Base-by-base conservation (phyloP, 2,329 filamentous ascomycete genomes). In the Trichoderma harzianum region DNA sequence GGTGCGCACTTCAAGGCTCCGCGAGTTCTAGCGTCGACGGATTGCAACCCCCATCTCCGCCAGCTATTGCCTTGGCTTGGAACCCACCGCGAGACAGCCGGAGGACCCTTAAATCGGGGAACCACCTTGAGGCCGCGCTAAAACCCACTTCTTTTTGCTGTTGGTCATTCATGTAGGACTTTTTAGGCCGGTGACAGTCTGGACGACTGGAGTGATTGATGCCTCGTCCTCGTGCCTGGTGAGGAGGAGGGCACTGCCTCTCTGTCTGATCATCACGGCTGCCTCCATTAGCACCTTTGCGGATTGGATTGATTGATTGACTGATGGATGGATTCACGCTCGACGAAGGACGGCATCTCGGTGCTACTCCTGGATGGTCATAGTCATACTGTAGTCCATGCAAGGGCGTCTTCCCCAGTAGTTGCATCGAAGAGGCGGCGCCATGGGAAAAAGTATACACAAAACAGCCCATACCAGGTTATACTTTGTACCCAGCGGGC, bases 161-260 rank as follows among this genome's bases (percentile, higher is more conserved):
- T 36, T 68, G 65, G 65, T 68, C 66, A 69, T 69, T 61, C 34
- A 47, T 18, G 51, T 68, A 69, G 66, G 66, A 69, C 66, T 69
- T 69, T 47, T 60, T 47, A 26, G 36, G 55, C 65, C 5, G 30
- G 53, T 26, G 24, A n/a, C 34, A 14, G n/a, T 10, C 34, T 32
- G n/a, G 55, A 8, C 5, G 21, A 58, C 57, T 43, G 30, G 11
- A 36, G 30, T n/a, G 39, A 43, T 43, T 43, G 39, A 43, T 43
- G 39, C 39, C 39, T 43, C 39, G 39, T 57, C 57, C 57, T 39
- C 66, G 66, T 69, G 66, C 66, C 66, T 69, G 51, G 30, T 32
- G 55, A 30, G 6, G 32, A 68, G 18, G 55, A 58, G 64, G 51
- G 66, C 66, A 61, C 66, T 61, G 66, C 55, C 66, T 69, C 55